Percentiles rank a stretch among this genome's conserved stretches.
phyloP scores from a whole-genome alignment of 345 rosid genomes.

The Lepidium sativum region DNA sequence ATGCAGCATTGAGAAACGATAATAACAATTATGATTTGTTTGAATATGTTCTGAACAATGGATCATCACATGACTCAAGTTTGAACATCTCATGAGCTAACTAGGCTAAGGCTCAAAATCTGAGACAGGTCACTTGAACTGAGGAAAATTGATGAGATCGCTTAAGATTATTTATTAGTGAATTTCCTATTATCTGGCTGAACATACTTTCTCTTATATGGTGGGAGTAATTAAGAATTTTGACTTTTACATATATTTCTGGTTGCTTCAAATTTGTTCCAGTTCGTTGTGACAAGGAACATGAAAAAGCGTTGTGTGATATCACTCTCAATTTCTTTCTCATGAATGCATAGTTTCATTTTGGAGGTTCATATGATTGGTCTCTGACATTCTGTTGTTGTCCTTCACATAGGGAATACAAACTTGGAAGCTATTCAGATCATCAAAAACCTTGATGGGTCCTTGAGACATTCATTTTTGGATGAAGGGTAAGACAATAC shows the following conservation, averaged over 20 bases:
- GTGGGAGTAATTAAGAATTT: not conserved
- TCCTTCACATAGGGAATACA: constrained; percentile 68
- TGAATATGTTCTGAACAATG: constrained; percentile 4
- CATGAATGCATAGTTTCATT: not conserved
- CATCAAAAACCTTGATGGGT: constrained; percentile 95
- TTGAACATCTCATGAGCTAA: not conserved
- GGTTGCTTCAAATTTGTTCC: not conserved
- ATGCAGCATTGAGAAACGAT: constrained; percentile 29
- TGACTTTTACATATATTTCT: not conserved
- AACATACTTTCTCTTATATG: constrained; percentile 3
- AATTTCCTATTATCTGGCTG: not conserved
- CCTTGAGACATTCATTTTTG: constrained; percentile 79
- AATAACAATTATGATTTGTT: constrained; percentile 22
- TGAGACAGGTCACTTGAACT: not conserved
- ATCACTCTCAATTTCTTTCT: not conserved
- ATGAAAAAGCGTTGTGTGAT: not conserved
- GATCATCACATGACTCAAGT: constrained; percentile 3
- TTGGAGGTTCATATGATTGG: not conserved
- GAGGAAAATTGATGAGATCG: not conserved
- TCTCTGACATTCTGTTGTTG: not conserved
- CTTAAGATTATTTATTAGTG: not conserved
- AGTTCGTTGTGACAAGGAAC: not conserved
- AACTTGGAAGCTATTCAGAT: constrained; percentile 89
- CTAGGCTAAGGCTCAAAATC: no score
- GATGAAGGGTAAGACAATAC: constrained; percentile 81